Conservation (phyloP, 1,139 yeast genomes). For the Blastobotrys serpentis region DNA sequence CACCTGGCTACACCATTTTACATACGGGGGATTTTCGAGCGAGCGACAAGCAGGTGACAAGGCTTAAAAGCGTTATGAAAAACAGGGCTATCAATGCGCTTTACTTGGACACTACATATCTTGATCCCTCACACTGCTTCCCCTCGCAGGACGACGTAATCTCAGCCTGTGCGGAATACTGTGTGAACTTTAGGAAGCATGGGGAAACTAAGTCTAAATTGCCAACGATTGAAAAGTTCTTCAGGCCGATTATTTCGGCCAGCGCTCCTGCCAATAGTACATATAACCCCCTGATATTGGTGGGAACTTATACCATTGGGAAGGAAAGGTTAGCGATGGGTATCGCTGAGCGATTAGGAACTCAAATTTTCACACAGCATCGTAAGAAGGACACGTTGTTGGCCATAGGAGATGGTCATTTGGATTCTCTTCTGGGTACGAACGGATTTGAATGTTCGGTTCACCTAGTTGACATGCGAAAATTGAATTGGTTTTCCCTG, state of each 20-base stretch:
- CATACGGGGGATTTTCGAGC: constrained; percentile 96
- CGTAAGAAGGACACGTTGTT: constrained; percentile 51
- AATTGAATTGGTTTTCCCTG: constrained; percentile 42
- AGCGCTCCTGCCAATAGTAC: constrained; percentile 13
- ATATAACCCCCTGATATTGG: constrained; percentile 50
- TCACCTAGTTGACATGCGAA: constrained; percentile 67
- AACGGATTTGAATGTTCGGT: constrained; percentile 55
- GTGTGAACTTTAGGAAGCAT: constrained; percentile 38
- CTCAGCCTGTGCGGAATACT: constrained; percentile 55
- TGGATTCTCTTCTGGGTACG: constrained; percentile 41
- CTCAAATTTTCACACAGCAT: constrained; percentile 52
- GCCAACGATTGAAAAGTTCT: constrained; percentile 25
- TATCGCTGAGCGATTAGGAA: constrained; percentile 55
- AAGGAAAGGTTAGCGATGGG: constrained; percentile 80
- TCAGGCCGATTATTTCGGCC: constrained; percentile 14
- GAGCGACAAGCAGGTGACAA: constrained; percentile 39
- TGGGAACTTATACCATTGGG: constrained; percentile 93
- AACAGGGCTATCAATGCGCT: constrained; percentile 33
- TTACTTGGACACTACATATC: constrained; percentile 73
- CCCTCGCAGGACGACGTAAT: constrained; percentile 76
- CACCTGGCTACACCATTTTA: constrained; percentile 42
- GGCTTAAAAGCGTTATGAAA: constrained; percentile 29
- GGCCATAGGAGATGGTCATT: constrained; percentile 42
- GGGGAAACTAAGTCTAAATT: constrained; percentile 18
- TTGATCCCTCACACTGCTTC: constrained; percentile 69